These are phyloP conservation scores for Colletotrichum higginsianum DNA, from an alignment of 2,329 filamentous ascomycete genomes.

Conservation along the genomic window DNA sequence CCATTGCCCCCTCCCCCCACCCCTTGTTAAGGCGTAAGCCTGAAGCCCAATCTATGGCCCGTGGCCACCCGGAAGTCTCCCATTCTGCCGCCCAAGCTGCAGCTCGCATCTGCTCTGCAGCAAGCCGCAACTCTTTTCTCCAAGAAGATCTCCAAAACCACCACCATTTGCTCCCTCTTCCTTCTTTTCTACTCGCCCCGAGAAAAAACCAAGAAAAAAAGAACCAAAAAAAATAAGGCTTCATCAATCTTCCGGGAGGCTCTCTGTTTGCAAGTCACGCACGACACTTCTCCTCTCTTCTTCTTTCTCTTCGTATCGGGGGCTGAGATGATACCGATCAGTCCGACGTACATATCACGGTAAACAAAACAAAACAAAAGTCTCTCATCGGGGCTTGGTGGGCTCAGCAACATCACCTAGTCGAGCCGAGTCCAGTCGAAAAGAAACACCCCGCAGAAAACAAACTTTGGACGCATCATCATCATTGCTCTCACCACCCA, in stretches of 20 bases:
- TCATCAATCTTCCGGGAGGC: constrained; percentile 14
- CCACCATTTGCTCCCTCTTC: background rate
- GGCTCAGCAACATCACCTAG: constrained; percentile 15
- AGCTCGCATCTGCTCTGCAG: constrained; percentile 32
- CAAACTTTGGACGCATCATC: constrained; percentile 1
- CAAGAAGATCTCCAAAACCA: constrained; percentile 18
- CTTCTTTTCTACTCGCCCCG: background rate
- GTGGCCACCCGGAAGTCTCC: constrained; percentile 27
- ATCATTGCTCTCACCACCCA: background rate
- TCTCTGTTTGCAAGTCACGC: background rate
- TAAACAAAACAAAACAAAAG: background rate
- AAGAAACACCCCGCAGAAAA: constrained; percentile 22
- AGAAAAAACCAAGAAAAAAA: no score
- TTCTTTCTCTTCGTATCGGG: background rate
- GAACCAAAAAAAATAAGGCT: background rate
- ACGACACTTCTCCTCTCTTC: background rate
- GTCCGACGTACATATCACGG: background rate
- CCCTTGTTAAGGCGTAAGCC: background rate
- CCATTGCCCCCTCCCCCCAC: background rate
- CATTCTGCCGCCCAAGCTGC: background rate
- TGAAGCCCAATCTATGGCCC: constrained; percentile 2
- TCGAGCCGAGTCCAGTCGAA: background rate
- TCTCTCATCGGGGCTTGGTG: no score
- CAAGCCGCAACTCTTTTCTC: constrained; percentile 46
- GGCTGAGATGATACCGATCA: background rate